Percentiles rank a stretch among this genome's conserved stretches.
phyloP scores from a whole-genome alignment of 225 moss, liverwort and hornwort genomes.

The Rhytidiadelphus loreus region DNA sequence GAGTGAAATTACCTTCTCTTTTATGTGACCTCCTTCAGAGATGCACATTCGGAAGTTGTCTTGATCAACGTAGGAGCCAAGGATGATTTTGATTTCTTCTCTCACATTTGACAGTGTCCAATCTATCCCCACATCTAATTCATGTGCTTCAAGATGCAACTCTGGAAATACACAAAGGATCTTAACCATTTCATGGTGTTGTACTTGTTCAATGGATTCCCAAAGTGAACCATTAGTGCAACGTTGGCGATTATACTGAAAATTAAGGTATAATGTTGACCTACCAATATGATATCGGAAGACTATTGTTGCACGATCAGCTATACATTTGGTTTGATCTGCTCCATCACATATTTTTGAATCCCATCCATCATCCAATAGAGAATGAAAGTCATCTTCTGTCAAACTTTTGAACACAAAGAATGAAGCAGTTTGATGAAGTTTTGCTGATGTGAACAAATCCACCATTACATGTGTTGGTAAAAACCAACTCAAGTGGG shows the following conservation, averaged over 20 bases:
- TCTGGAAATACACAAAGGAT: not conserved
- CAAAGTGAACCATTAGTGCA: fast-evolving
- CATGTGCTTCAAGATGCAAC: not conserved
- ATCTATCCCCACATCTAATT: not conserved
- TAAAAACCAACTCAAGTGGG: not conserved
- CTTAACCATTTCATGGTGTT: not conserved
- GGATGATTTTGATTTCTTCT: not conserved
- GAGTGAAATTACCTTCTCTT: not conserved
- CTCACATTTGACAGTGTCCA: not conserved
- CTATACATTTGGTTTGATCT: not conserved
- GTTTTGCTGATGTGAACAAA: not conserved
- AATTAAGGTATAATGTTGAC: not conserved
- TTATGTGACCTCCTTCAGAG: not conserved
- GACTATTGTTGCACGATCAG: not conserved
- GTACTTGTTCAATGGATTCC: not conserved
- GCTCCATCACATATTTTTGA: not conserved
- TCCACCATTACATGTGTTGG: not conserved
- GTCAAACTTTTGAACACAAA: not conserved
- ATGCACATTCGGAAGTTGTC: not conserved
- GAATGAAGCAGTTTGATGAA: not conserved
- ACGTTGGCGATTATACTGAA: not conserved
- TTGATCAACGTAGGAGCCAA: not conserved
- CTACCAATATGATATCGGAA: not conserved
- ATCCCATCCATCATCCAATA: not conserved
- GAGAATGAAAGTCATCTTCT: not conserved